Evolutionary conservation across 2,329 filamentous ascomycete genomes (phyloP), one percentile per base, ranked within the genome.

Genomic region (Xylaria sp.): DNA sequence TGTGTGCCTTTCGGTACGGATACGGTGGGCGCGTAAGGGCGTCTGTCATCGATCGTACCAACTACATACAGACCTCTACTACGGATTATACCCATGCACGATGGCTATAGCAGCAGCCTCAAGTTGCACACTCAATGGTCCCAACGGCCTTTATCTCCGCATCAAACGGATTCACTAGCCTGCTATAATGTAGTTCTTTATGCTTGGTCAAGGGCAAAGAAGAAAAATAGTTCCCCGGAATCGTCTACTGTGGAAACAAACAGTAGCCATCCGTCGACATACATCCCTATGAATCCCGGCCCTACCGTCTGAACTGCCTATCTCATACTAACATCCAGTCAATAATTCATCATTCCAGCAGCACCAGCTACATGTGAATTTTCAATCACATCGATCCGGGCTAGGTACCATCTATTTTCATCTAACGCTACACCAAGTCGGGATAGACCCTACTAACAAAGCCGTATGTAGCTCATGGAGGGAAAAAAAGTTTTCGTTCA

Each of bases 371-470:
- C 54, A 59, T 60, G 55, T 13, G 5, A 53, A 57, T 54, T 37
- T 44, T 37, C 34, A 35, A 48, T 47, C 50, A 62, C 57, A 30
- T 30, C 23, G 23, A 30, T 30, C 23, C 23, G 23, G 23, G 23
- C 23, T 30, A 57, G 59, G 60, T 53, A 62, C 56, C 54, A 51
- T 53, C 48, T 60, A 54, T 58, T 53, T 53, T 44, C 58, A 54
- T 58, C 59, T 54, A 53, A 57, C 51, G 55, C 55, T 60, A 60
- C 62, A 62, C 50, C 62, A 58, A 62, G 58, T 62, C 58, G 60
- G 62, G 58, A 62, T 56, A 55, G 55, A 59, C 53, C 60, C 60
- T 55, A 57, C 48, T 47, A 16, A 52, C 58, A 59, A 57, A 52
- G 60, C 55, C 60, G 51, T 59, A 34, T 19, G 55, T 54, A 55